Base-by-base conservation (phyloP, 108 stramenopile genomes). In the Aurantiochytrium sp. region DNA sequence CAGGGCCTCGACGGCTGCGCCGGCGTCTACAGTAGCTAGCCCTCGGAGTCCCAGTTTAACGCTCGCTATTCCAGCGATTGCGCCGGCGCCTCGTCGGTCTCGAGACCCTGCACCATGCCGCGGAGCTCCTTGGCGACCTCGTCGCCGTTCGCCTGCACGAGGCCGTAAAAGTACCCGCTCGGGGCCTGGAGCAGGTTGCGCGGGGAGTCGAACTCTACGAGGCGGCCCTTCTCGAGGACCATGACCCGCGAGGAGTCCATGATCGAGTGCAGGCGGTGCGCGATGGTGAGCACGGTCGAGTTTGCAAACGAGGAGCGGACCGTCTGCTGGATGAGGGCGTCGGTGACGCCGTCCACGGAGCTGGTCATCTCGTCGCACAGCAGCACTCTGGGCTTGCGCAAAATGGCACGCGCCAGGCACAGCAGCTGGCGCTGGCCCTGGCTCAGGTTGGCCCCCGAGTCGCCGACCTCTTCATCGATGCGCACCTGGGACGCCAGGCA, bases 381-480 rank as follows among this genome's bases (percentile, higher is more conserved):
- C 17, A 97, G 92, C 52, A 98, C 89, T 4, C 87, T 92, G 86
- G 92, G 93, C 85, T 92, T 32, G 31, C 91, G 87, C 4, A 99
- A 89, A 89, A 98, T 90, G 1, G 97, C 97, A 27, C 99, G 91
- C 8, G 97, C 98, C 89, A 99, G 95, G 52, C 97, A 97, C 21
- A 99, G 89, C 3, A 99, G 93, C 89, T 98, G 98, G 41, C 99
- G 92, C 89, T 99, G 96, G 27, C 99, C 99, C n/a, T 96, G 94
- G 32, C 93, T 94, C 54, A 94, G 95, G 91, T 99, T 98, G 34
- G 86, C 87, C 31, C 99, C 99, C 68, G 93, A 95, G 89, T 97
- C 97, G 19, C 90, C 87, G 2, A 99, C 96, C 27, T 68, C 54
- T 34, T 94, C 96, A 5, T 88, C 90, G 12, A 98, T 91, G 90